Evolutionary conservation across 495 filamentous ascomycete species (phyloP).

Genomic region (Apiosordaria backusii): DNA sequence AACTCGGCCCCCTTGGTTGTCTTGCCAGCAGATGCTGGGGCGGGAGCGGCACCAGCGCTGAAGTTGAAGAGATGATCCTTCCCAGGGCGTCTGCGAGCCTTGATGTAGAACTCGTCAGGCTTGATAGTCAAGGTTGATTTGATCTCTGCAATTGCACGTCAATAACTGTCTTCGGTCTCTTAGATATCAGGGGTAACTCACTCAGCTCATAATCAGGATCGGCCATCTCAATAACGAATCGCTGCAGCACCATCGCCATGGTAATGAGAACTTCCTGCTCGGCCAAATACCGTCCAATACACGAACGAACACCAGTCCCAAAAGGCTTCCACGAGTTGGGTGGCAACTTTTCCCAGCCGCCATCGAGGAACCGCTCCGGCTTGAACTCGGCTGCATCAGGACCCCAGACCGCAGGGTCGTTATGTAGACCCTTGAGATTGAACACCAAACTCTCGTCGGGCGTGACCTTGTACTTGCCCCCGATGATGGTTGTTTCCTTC

Average conservation of each 20-base stretch:
- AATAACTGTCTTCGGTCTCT: not conserved
- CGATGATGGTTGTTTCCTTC: constrained; percentile 23
- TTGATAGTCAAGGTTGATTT: constrained; percentile 65
- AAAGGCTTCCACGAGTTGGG: constrained; percentile 51
- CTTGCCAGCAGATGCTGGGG: constrained; percentile 5
- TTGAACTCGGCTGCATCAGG: constrained; percentile 28
- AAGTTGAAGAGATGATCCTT: constrained; percentile 38
- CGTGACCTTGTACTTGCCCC: constrained; percentile 59
- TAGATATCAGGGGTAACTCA: not conserved
- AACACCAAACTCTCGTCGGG: constrained; percentile 49
- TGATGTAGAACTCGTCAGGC: constrained; percentile 61
- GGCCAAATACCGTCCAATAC: constrained; percentile 48
- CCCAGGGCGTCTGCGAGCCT: constrained; percentile 46
- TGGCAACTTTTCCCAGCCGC: constrained; percentile 46
- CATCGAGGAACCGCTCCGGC: constrained; percentile 55
- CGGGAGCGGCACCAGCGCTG: constrained; percentile 6
- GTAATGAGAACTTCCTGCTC: constrained; percentile 51
- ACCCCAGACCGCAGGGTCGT: constrained; percentile 36
- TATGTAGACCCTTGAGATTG: constrained; percentile 50
- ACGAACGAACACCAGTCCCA: constrained; percentile 41
- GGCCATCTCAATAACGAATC: constrained; percentile 47
- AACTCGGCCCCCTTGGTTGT: not conserved
- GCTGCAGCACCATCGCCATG: constrained; percentile 47
- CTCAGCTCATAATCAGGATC: constrained; percentile 56
- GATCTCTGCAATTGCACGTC: constrained; percentile 30